Evolutionary conservation across 2,329 filamentous ascomycete genomes (phyloP).

Genomic region (Talaromyces sp.): DNA sequence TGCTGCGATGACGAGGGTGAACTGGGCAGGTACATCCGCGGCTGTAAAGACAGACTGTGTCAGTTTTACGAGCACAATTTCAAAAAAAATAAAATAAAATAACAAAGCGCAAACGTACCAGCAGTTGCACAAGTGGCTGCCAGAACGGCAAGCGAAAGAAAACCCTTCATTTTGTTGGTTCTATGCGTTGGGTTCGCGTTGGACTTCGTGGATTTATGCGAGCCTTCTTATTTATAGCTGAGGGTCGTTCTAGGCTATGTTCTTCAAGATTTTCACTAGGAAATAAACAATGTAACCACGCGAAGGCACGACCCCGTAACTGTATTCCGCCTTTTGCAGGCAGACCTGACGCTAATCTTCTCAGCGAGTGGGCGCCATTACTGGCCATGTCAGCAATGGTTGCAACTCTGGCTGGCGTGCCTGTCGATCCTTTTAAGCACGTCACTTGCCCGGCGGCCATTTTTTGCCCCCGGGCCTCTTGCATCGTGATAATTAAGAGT

Average conservation of each 20-base stretch:
- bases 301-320: not conserved
- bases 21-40: not conserved
- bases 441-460: not conserved
- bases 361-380: not conserved
- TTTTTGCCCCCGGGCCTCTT: not conserved
- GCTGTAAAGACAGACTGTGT: not conserved
- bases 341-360: not conserved
- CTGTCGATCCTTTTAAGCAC: not conserved
- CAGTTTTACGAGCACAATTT: not conserved
- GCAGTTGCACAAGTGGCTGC: not conserved
- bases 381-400: not conserved
- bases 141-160: not conserved
- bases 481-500: no score
- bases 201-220: not conserved
- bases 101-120: not conserved
- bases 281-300: not conserved
- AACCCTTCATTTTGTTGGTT: not conserved
- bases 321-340: not conserved
- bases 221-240: not conserved
- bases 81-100: not conserved
- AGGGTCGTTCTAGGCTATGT: not conserved
- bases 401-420: not conserved
- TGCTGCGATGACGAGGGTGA: constrained; percentile 1
- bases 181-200: not conserved
- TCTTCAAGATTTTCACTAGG: not conserved